Base-by-base conservation (phyloP, 2,329 filamentous ascomycete genomes). In the Epichloe glyceriae region DNA sequence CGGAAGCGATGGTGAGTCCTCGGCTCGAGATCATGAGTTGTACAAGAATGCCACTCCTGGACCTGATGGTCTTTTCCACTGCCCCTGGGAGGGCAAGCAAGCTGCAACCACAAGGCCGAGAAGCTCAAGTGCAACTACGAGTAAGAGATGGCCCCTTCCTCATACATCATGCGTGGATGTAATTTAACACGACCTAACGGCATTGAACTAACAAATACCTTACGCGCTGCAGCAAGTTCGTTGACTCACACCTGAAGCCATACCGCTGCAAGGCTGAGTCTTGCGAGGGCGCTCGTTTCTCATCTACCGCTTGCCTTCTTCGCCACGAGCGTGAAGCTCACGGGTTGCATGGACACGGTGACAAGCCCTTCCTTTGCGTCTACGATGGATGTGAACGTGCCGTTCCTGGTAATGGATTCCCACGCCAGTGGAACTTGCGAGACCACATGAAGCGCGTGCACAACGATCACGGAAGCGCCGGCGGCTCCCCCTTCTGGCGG, bases 41-140 rank as follows among this genome's bases (percentile, higher is more conserved):
- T 91, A 90, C 73, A 83, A 83, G 64, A 80, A 80, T 58, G 79
- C 75, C 50, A 70, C 71, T 45, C 78, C 83, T 10, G 68, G 76
- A 40, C 66, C 75, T 35, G 88, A 95, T 68, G 89, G 88, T 63
- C 79, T 94, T 53, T 97, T 93, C 72, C 88, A 95, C 72, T 97
- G 91, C 75, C 91, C 91, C 5, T 93, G 85, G 75, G 82, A 85
- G 66, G 81, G 60, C 75, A 82, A 54, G 52, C 70, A 34, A 73
- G 66, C 62, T 97, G 91, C 79, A 86, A 80, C 68, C 91, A 96
- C 80, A 86, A 87, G 71, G 82, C 90, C 40, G 93, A 94, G 64
- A 93, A 94, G 73, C 86, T 97, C 60, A 96, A 96, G 80, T 96
- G 91, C 82, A 95, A 95, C 72, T 97, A 96, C 66, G 90, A 96